A percentile compares a stretch with the other conserved stretches of the same genome.
Conservation (phyloP, 306 rosid genomes). For the Cyclanthera cordifolia region DNA sequence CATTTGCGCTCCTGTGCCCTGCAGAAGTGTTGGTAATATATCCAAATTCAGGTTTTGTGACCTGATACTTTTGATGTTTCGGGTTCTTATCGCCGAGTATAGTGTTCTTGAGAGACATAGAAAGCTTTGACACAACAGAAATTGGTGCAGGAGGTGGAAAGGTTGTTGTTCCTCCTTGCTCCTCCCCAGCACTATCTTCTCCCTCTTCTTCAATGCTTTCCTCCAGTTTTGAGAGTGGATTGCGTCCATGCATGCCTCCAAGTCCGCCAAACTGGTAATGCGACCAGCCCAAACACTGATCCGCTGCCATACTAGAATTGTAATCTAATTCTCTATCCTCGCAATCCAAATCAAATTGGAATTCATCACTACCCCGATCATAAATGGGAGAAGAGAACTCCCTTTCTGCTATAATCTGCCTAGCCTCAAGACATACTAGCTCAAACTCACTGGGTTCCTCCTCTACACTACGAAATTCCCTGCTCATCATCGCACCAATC, state of each 20-base stretch:
- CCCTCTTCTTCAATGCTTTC: slow-evolving; percentile 56
- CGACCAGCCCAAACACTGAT: slow-evolving; percentile 31
- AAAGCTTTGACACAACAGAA: slow-evolving; percentile 37
- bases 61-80: slow-evolving; percentile 27
- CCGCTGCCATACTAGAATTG: slow-evolving; percentile 20
- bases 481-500: slow-evolving; percentile 97
- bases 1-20: slow-evolving; percentile 87
- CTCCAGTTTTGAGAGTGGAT: slow-evolving; percentile 60
- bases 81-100: slow-evolving; percentile 42
- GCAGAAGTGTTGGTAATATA: slow-evolving; percentile 43
- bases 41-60: slow-evolving; percentile 43
- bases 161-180: slow-evolving; percentile 22
- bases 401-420: slow-evolving; percentile 53
- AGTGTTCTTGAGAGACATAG: slow-evolving; percentile 51
- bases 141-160: slow-evolving; percentile 18
- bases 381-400: slow-evolving; percentile 50
- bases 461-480: slow-evolving; percentile 80
- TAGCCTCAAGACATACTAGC: slow-evolving; percentile 80
- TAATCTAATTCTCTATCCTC: slow-evolving; percentile 45
- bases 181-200: slow-evolving; percentile 45
- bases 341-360: slow-evolving; percentile 57
- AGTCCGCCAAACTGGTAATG: slow-evolving; percentile 36
- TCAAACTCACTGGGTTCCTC: slow-evolving; percentile 98
- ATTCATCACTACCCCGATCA: slow-evolving; percentile 42
- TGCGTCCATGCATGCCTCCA: slow-evolving; percentile 33